phyloP scores from a whole-genome alignment of 169 alveolate genomes.

The Theileria equi region DNA sequence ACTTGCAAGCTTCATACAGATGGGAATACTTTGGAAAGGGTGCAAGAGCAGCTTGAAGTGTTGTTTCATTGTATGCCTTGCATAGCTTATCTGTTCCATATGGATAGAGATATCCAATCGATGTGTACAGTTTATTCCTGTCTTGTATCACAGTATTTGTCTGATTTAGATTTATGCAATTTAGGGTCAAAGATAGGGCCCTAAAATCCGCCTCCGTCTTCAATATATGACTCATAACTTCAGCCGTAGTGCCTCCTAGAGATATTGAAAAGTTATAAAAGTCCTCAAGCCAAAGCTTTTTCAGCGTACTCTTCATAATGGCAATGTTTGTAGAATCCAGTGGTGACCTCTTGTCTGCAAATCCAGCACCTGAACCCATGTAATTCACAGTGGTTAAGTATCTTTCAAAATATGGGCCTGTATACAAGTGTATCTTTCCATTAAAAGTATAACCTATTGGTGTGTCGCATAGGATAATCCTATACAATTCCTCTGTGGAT shows the following conservation, averaged over 20 bases:
- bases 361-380: slow-evolving; percentile 40
- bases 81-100: slow-evolving; percentile 87
- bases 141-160: slow-evolving; percentile 65
- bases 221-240: slow-evolving; percentile 89
- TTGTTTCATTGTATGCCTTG: slow-evolving; percentile 86
- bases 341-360: slow-evolving; percentile 52
- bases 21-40: slow-evolving; percentile 82
- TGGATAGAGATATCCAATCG: slow-evolving; percentile 88
- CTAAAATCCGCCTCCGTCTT: slow-evolving; percentile 85
- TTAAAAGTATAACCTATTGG: slow-evolving; percentile 87
- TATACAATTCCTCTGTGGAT: slow-evolving; percentile 92
- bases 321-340: slow-evolving; percentile 77
- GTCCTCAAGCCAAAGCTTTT: slow-evolving; percentile 94
- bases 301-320: slow-evolving; percentile 87
- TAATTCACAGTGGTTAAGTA: slow-evolving; percentile 59
- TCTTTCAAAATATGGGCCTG: slow-evolving; percentile 69
- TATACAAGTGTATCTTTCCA: not conserved
- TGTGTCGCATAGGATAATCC: slow-evolving; percentile 95
- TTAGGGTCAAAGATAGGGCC: slow-evolving; percentile 76
- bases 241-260: slow-evolving; percentile 86
- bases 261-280: slow-evolving; percentile 87
- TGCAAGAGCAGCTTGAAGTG: slow-evolving; percentile 87
- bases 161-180: slow-evolving; percentile 66
- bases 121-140: slow-evolving; percentile 84
- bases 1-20: slow-evolving; percentile 84